Conservation (phyloP, 805 yeast genomes). For the Deakozyma indianensis region DNA sequence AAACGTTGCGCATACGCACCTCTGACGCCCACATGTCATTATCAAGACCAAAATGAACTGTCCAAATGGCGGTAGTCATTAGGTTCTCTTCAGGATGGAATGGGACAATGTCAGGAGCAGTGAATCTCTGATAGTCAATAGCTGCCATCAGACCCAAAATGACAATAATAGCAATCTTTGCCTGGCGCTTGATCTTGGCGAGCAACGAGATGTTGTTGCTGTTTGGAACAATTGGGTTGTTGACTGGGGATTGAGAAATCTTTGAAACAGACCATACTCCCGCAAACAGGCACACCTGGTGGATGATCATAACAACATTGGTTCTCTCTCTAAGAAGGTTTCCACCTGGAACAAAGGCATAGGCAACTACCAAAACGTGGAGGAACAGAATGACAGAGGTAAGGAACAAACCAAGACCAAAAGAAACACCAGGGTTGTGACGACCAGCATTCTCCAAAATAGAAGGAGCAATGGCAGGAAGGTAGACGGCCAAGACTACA, state of each 20-base stretch:
- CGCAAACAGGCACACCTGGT: conserved; percentile 36
- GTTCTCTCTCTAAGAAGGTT: conserved; percentile 77
- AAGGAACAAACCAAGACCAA: conserved; percentile 22
- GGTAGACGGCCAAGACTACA: conserved; percentile 41
- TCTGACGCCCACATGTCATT: conserved; percentile 98
- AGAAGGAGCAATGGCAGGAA: conserved; percentile 44
- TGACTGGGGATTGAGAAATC: conserved; percentile 8
- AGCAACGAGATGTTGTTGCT: conserved; percentile 9
- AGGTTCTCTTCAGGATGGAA: conserved; percentile 52
- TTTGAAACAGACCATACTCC: conserved; percentile 31
- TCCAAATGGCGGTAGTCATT: conserved; percentile 95
- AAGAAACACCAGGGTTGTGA: conserved; percentile 35
- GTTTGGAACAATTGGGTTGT: conserved; percentile 7
- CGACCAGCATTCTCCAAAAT: conserved; percentile 44
- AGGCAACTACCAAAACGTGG: conserved; percentile 68
- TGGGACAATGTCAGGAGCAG: conserved; percentile 48
- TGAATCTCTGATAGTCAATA: conserved; percentile 42
- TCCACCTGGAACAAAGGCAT: conserved; percentile 97
- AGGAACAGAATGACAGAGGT: conserved; percentile 17
- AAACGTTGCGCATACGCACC: conserved; percentile 70
- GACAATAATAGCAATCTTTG: conserved; percentile 19
- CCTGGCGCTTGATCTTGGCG: conserved; percentile 13
- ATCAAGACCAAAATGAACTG: conserved; percentile 92
- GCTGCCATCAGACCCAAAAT: conserved; percentile 33
- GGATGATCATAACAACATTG: conserved; percentile 49